phyloP scores from a whole-genome alignment of 345 rosid species.

The Sisymbrium irio region DNA sequence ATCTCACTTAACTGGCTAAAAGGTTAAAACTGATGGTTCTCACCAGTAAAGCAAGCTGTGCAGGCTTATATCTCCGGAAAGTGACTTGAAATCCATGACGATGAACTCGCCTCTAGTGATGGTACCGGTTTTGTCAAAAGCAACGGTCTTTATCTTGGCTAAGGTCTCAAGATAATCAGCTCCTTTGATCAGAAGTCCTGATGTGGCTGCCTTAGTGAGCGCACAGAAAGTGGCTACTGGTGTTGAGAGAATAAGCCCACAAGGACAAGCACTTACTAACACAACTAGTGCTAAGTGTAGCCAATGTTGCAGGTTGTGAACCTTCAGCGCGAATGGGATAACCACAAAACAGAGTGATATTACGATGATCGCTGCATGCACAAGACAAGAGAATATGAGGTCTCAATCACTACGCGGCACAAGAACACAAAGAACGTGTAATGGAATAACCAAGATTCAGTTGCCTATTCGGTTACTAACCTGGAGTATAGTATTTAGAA shows the following conservation, averaged over 20 bases:
- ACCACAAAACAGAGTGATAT: constrained; percentile 46
- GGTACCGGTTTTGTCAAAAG: constrained; percentile 94
- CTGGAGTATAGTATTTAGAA: constrained; percentile 84
- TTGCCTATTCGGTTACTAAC: constrained; percentile 31
- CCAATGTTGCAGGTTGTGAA: constrained; percentile 52
- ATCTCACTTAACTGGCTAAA: background rate
- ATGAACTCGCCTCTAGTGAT: constrained; percentile 85
- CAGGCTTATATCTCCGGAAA: constrained; percentile 40
- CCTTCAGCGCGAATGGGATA: constrained; percentile 50
- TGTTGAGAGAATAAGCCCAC: constrained; percentile 87
- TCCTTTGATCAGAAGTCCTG: constrained; percentile 85
- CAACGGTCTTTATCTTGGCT: constrained; percentile 63
- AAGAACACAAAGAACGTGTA: background rate
- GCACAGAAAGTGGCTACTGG: constrained; percentile 94
- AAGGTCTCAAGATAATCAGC: constrained; percentile 76
- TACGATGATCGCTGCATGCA: constrained; percentile 24
- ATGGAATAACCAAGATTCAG: background rate
- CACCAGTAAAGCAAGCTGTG: constrained; percentile 69
- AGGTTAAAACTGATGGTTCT: background rate
- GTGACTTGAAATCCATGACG: constrained; percentile 58
- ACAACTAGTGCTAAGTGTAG: constrained; percentile 77
- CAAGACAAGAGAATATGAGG: background rate
- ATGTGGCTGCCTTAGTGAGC: constrained; percentile 76
- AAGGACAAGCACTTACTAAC: constrained; percentile 91
- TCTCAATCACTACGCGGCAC: background rate